These are phyloP conservation scores for Jaenimonas drosophilae DNA, from an alignment of 208 protist species.

Conservation along the genomic window DNA sequence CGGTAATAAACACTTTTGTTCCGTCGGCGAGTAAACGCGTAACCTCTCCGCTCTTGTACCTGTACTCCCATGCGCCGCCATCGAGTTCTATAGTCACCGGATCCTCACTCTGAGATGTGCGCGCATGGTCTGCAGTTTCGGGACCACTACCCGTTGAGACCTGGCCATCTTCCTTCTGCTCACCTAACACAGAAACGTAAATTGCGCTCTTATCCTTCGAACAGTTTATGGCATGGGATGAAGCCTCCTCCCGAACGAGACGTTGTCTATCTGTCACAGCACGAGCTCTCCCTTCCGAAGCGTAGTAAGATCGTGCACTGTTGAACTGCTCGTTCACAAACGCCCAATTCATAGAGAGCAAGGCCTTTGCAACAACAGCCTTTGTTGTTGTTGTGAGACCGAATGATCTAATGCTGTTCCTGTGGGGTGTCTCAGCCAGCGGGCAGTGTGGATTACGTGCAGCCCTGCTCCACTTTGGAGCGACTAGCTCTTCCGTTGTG, in stretches of 20 bases:
- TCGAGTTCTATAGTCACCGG: slow-evolving; percentile 30
- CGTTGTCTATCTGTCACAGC: slow-evolving; percentile 15
- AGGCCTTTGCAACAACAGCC: slow-evolving; percentile 12
- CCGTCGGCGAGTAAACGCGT: slow-evolving; percentile 28
- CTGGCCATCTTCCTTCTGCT: neutral
- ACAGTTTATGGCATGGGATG: neutral
- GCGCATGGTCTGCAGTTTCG: neutral
- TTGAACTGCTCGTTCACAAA: slow-evolving; percentile 56
- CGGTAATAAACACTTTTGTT: slow-evolving; percentile 14
- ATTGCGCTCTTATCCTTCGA: neutral
- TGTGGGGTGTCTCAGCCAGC: too few relatives aligned
- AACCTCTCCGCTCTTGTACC: slow-evolving; percentile 57
- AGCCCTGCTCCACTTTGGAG: slow-evolving; percentile 47
- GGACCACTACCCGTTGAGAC: neutral
- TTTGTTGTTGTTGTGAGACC: slow-evolving; percentile 9
- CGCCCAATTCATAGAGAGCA: slow-evolving; percentile 44
- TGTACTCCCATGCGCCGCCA: slow-evolving; percentile 75
- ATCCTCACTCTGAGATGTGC: slow-evolving; percentile 6
- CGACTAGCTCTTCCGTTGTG: neutral
- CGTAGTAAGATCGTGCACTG: slow-evolving; percentile 42
- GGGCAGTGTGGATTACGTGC: slow-evolving; percentile 19
- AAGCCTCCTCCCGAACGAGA: slow-evolving; percentile 1
- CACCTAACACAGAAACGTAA: neutral
- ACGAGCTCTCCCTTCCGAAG: slow-evolving; percentile 17
- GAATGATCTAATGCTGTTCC: neutral